These are phyloP conservation scores for Melaleuca alternifolia DNA, from an alignment of 345 rosid genomes.

Conservation along the genomic window DNA sequence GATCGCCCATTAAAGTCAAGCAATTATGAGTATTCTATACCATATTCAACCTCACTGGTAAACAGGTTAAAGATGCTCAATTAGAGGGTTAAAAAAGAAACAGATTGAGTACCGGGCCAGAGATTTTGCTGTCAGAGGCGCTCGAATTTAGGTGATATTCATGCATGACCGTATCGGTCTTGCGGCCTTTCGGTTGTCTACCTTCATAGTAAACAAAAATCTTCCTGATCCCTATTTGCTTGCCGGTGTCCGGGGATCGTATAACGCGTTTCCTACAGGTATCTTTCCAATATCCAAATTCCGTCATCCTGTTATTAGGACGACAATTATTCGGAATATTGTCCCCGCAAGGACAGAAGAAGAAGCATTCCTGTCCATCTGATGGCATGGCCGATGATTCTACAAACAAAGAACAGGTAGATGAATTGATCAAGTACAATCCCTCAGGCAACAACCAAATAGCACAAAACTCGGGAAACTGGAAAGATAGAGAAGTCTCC, in stretches of 20 bases:
- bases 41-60: not conserved
- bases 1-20: not conserved
- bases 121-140: not conserved
- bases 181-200: not conserved
- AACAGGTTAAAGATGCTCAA: not conserved
- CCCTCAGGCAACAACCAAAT: not conserved
- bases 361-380: not conserved
- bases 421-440: not conserved
- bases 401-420: not conserved
- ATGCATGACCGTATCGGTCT: not conserved
- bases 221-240: not conserved
- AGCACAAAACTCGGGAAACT: not conserved
- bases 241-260: not conserved
- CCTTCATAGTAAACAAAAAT: not conserved
- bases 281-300: not conserved
- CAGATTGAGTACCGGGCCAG: not conserved
- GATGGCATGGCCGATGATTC: not conserved
- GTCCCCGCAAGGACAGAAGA: not conserved
- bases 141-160: not conserved
- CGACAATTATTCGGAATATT: not conserved
- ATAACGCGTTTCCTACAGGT: not conserved
- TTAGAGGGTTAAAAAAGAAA: not conserved
- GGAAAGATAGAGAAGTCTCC: not conserved
- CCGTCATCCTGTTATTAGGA: not conserved
- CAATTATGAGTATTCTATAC: not conserved